Evolutionary conservation across 2,329 filamentous ascomycete species (phyloP), one percentile per base, ranked within the genome.

Genomic region (Cladosporium cucumerinum): DNA sequence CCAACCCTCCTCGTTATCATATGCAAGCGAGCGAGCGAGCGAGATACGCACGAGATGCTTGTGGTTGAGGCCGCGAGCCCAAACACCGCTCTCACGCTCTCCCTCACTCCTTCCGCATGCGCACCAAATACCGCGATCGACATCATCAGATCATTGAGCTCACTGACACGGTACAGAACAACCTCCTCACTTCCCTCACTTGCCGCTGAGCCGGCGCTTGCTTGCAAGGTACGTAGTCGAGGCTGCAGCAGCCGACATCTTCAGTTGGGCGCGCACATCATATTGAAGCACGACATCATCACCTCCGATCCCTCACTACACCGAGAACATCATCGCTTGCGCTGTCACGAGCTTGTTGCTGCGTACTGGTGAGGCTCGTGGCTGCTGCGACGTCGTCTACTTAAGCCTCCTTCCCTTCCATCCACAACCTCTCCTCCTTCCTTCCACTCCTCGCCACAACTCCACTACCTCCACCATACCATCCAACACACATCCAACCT

Each of bases 391-490:
- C 25, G 14, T 52, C 34, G 49, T 46, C 32, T 62, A 62, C 49
- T 54, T 55, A 62, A 62, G 16, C 18, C 39, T 23, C 25, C 28
- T 43, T 61, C 54, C 52, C 52, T 64, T 49, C 61, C 36, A 36
- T 28, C 36, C 25, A 43, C 49, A 48, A 23, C 58, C 57, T 51
- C 46, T 28, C 46, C 54, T 57, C 43, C 23, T 63, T 16, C 58
- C 49, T n/a, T 21, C 43, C 57, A 60, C 57, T 49, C 57, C 57
- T 49, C 57, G 5, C 28, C 2, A 59, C 57, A 11, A 46, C 36
- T 21, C 43, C 57, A 51, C 57, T 49, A 63, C 66, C 59, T 63
- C 59, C 63, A 65, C 23, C 58, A 46, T 34, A 34, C 21, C 48
- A 54, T n/a, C 30, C 54, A 59, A 48, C 43, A 54, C 48, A 25